Percentiles rank a stretch among this genome's conserved stretches.
Evolutionary conservation across 371 early-diverging fungal genomes (phyloP).

Genomic region (Actinomortierella wolfii): DNA sequence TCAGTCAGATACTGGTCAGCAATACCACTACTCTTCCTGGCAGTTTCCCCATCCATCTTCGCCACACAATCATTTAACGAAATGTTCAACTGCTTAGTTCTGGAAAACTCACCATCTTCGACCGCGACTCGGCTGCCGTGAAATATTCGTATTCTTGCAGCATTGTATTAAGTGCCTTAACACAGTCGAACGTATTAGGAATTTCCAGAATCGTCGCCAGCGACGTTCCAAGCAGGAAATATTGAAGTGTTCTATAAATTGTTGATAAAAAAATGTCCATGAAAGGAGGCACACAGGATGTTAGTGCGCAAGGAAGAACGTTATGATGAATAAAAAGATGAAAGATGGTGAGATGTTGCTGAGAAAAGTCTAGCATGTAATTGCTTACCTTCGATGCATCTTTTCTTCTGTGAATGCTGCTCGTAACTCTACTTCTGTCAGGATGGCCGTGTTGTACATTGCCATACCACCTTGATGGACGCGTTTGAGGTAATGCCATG

Average conservation of each 20-base stretch:
- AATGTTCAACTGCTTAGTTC: no score
- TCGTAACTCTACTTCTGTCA: constrained; percentile 22
- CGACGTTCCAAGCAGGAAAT: constrained; percentile 24
- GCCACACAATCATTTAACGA: no score
- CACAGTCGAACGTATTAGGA: constrained; percentile 18
- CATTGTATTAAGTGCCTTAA: constrained; percentile 9
- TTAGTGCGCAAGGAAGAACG: no score
- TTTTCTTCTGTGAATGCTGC: constrained; percentile 23
- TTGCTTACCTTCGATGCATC: constrained; percentile 36
- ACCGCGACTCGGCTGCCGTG: constrained; percentile 15
- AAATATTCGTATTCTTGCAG: constrained; percentile 29
- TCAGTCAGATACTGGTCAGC: not conserved
- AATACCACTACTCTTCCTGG: no score
- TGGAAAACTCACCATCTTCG: constrained; percentile 18
- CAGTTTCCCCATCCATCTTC: no score
- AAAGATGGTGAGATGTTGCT: no score
- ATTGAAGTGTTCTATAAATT: constrained; percentile 16
- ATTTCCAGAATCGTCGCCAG: constrained; percentile 26
- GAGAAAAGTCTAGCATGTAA: no score
- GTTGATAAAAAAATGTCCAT: no score
- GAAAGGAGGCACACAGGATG: not conserved
- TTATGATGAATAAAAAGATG: no score
- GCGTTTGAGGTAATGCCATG: constrained; percentile 26
- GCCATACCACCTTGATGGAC: constrained; percentile 18
- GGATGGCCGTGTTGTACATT: constrained; percentile 22